phyloP scores from a whole-genome alignment of 805 yeast genomes.

The Priceomyces medius region DNA sequence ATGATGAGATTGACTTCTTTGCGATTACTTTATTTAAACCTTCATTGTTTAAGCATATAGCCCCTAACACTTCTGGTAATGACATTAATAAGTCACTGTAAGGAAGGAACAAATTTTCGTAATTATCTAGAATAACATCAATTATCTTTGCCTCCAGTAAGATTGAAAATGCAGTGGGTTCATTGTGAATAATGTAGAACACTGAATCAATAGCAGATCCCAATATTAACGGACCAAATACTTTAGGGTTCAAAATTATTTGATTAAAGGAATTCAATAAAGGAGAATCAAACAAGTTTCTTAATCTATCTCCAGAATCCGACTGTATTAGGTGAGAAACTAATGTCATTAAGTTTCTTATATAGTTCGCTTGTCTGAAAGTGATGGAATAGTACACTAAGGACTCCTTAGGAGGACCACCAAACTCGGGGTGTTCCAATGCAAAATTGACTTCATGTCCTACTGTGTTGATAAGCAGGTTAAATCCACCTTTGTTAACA shows the following conservation, averaged over 20 bases:
- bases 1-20: slow-evolving; percentile 36
- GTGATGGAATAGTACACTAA: slow-evolving; percentile 52
- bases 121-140: slow-evolving; percentile 59
- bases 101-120: slow-evolving; percentile 55
- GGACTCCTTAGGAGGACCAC: slow-evolving; percentile 54
- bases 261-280: slow-evolving; percentile 60
- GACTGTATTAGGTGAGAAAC: slow-evolving; percentile 61
- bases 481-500: slow-evolving; percentile 65
- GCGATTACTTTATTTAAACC: slow-evolving; percentile 62
- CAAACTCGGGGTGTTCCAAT: slow-evolving; percentile 54
- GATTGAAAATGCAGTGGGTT: slow-evolving; percentile 81
- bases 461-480: slow-evolving; percentile 56
- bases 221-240: slow-evolving; percentile 68
- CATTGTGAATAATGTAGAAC: slow-evolving; percentile 75
- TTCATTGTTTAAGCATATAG: slow-evolving; percentile 71
- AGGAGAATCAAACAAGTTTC: slow-evolving; percentile 84
- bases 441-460: slow-evolving; percentile 66
- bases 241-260: slow-evolving; percentile 52
- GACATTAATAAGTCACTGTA: slow-evolving; percentile 57
- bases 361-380: slow-evolving; percentile 55
- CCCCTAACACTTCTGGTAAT: slow-evolving; percentile 76
- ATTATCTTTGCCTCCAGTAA: slow-evolving; percentile 76
- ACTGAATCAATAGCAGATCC: slow-evolving; percentile 63
- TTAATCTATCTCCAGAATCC: slow-evolving; percentile 80
- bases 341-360: slow-evolving; percentile 56